Conservation (phyloP, 805 yeast genomes). For the Candida fluviatilis region DNA sequence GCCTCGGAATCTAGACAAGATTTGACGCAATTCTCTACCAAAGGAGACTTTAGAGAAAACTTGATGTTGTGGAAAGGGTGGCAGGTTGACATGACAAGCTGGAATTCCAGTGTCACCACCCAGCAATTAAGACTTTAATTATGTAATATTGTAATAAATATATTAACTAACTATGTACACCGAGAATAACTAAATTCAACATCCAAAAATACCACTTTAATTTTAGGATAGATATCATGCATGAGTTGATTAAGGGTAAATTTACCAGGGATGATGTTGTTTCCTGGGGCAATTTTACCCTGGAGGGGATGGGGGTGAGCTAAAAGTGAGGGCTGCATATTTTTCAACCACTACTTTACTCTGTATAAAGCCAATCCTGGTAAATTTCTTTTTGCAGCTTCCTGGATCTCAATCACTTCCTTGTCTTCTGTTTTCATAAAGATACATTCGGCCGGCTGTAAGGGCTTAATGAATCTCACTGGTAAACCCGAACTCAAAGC, state of each 20-base stretch:
- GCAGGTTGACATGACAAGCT: constrained; percentile 80
- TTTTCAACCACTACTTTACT: constrained; percentile 44
- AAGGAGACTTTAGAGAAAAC: constrained; percentile 52
- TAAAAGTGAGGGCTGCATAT: no score
- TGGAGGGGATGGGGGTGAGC: no score
- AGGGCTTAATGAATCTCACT: constrained; percentile 71
- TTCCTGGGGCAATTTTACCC: no score
- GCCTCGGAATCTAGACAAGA: constrained; percentile 24
- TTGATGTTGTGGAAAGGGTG: constrained; percentile 75
- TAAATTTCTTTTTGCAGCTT: constrained; percentile 71
- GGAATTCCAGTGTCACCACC: constrained; percentile 67
- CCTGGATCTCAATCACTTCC: constrained; percentile 70
- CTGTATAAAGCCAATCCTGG: constrained; percentile 83
- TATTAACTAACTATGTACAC: constrained; percentile 8
- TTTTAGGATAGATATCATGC: background rate
- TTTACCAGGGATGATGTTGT: no score
- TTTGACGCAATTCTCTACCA: constrained; percentile 15
- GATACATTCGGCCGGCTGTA: constrained; percentile 86
- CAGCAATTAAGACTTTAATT: constrained; percentile 26
- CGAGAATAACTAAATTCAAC: background rate
- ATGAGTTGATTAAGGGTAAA: no score
- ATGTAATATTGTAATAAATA: constrained; percentile 1
- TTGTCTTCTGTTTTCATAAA: constrained; percentile 50
- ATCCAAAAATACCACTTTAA: background rate
- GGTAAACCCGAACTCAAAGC: constrained; percentile 72